Conservation (phyloP, 2,329 filamentous ascomycete genomes). For the Pseudogymnoascus sp. region DNA sequence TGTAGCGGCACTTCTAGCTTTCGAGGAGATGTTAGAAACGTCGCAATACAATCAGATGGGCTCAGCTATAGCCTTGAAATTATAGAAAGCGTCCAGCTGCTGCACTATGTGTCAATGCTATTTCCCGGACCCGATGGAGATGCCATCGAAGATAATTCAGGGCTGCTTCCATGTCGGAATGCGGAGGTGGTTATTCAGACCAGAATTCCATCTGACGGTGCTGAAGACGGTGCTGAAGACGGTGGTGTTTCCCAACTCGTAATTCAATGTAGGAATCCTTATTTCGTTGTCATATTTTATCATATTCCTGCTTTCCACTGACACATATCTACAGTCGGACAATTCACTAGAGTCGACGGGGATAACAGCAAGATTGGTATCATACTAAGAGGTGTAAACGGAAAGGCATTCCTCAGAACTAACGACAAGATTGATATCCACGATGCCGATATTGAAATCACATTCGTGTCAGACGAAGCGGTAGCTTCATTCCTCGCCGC, state of each 20-base stretch:
- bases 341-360: not conserved
- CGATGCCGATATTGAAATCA: not conserved
- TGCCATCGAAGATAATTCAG: not conserved
- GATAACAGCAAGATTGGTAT: not conserved
- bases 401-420: not conserved
- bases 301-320: not conserved
- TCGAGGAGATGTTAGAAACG: not conserved
- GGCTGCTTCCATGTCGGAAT: constrained; percentile 6
- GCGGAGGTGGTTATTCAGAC: constrained; percentile 11
- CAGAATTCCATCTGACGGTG: not conserved
- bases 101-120: constrained; percentile 3
- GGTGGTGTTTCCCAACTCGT: constrained; percentile 1
- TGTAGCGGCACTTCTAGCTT: not conserved
- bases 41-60: not conserved
- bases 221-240: not conserved
- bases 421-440: not conserved
- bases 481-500: not conserved
- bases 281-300: not conserved
- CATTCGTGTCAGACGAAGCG: not conserved
- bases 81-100: not conserved
- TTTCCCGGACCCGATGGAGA: not conserved
- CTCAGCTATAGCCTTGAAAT: not conserved
- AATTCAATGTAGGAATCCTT: not conserved
- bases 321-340: not conserved
- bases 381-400: not conserved